Conservation (phyloP, 331 rosid genomes). For the Stylosanthes scabra region DNA sequence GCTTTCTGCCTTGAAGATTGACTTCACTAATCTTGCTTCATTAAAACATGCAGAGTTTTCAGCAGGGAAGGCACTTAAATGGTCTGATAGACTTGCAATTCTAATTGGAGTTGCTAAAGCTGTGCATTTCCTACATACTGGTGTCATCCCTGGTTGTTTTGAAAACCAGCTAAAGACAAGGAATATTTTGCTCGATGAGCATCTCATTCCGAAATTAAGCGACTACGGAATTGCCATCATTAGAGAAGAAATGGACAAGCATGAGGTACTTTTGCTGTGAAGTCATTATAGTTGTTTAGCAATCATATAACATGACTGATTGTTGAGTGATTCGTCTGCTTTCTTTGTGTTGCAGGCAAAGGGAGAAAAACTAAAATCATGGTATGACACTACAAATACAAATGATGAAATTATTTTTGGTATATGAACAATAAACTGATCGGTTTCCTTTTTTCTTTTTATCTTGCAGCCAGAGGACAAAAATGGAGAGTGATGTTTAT, state of each 20-base stretch:
- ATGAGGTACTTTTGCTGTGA: slow-evolving; percentile 53
- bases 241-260: slow-evolving; percentile 56
- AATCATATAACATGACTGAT: slow-evolving; percentile 9
- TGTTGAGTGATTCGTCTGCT: slow-evolving; percentile 33
- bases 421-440: slow-evolving; percentile 19
- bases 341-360: slow-evolving; percentile 59
- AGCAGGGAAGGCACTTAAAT: slow-evolving; percentile 65
- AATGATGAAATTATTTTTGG: slow-evolving; percentile 15
- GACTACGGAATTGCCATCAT: slow-evolving; percentile 79
- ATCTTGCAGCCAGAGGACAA: slow-evolving; percentile 53
- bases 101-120: slow-evolving; percentile 87
- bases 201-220: slow-evolving; percentile 70
- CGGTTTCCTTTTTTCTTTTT: neutral
- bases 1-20: slow-evolving; percentile 13
- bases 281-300: slow-evolving; percentile 10
- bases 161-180: slow-evolving; percentile 67
- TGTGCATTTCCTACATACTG: slow-evolving; percentile 85
- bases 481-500: slow-evolving; percentile 72
- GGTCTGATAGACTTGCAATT: slow-evolving; percentile 82
- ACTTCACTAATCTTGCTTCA: slow-evolving; percentile 37
- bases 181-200: slow-evolving; percentile 77
- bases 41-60: slow-evolving; percentile 52
- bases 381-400: slow-evolving; percentile 47
- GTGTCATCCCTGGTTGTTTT: slow-evolving; percentile 83
- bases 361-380: slow-evolving; percentile 60